phyloP scores from a whole-genome alignment of 768 basidiomycete species.

The Polyporus arcularius region DNA sequence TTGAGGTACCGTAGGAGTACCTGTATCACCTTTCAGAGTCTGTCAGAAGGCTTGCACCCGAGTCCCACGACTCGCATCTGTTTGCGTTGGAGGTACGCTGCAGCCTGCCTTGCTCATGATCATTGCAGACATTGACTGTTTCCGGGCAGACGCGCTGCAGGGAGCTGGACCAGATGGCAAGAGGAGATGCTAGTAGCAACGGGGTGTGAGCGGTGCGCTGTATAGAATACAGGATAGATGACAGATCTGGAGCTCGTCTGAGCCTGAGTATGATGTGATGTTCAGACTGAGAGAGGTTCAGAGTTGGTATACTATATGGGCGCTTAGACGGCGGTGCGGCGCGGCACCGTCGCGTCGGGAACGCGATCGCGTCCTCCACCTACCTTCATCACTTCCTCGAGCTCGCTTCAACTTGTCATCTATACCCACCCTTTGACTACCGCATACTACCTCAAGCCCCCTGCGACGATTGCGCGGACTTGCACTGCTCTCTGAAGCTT shows the following conservation, averaged over 20 bases:
- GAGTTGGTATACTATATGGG: neutral
- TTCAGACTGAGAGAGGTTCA: no score
- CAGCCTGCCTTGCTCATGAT: neutral
- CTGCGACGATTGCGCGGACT: no score
- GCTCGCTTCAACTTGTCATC: no score
- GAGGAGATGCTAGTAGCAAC: neutral
- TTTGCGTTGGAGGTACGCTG: slow-evolving; percentile 69
- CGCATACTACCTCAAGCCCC: no score
- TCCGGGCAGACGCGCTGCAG: slow-evolving; percentile 25
- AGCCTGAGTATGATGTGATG: no score
- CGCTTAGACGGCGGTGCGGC: neutral
- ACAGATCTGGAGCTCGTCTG: no score
- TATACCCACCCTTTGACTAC: no score
- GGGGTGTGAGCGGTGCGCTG: neutral
- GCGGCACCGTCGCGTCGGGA: neutral
- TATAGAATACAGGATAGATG: no score
- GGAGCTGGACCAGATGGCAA: slow-evolving; percentile 20
- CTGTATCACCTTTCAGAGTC: slow-evolving; percentile 75
- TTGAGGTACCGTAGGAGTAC: slow-evolving; percentile 67
- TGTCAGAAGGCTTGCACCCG: slow-evolving; percentile 71
- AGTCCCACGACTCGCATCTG: slow-evolving; percentile 75
- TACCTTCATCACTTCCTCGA: no score
- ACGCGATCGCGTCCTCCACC: neutral
- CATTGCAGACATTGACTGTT: neutral
- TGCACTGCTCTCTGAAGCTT: no score